phyloP scores from a whole-genome alignment of 2,329 filamentous ascomycete species.

The Ophiocordyceps camponoti-rufipedis region DNA sequence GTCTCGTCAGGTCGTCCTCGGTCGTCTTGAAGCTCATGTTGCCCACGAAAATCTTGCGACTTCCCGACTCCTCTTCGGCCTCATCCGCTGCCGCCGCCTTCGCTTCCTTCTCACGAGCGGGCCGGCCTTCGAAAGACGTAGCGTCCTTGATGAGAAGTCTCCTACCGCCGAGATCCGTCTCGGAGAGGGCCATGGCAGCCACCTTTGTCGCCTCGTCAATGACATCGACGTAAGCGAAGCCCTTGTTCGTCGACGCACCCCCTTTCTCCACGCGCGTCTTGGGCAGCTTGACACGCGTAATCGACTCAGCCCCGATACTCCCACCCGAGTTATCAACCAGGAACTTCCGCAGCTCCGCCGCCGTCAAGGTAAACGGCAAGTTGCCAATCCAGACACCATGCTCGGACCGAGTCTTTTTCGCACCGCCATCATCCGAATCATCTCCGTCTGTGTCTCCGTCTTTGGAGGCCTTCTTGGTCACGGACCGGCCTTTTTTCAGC shows the following conservation, averaged over 20 bases:
- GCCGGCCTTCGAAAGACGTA: constrained; percentile 78
- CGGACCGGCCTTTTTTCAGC: constrained; percentile 63
- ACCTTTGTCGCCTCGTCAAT: constrained; percentile 48
- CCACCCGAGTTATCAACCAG: constrained; percentile 55
- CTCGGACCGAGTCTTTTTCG: constrained; percentile 45
- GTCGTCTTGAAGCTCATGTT: constrained; percentile 72
- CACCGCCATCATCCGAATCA: constrained; percentile 16
- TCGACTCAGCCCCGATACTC: constrained; percentile 45
- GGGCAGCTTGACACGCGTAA: constrained; percentile 75
- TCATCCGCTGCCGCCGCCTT: constrained; percentile 17
- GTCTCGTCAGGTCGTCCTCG: constrained; percentile 60
- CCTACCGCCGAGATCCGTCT: constrained; percentile 58
- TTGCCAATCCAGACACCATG: constrained; percentile 95
- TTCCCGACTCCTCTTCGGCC: constrained; percentile 13
- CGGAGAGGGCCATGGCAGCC: constrained; percentile 70
- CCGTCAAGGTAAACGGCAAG: constrained; percentile 65
- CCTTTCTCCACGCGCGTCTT: constrained; percentile 20
- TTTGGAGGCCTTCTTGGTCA: constrained; percentile 20
- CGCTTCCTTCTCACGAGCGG: constrained; percentile 29
- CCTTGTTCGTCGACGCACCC: constrained; percentile 46
- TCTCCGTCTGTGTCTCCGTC: constrained; percentile 16
- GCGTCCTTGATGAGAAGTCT: constrained; percentile 86
- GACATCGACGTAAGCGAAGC: constrained; percentile 95
- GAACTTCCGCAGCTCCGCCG: constrained; percentile 59
- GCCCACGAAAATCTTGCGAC: constrained; percentile 77